Base-by-base conservation (phyloP, 1,139 yeast species). In the Saccharomycopsis crataegensis region DNA sequence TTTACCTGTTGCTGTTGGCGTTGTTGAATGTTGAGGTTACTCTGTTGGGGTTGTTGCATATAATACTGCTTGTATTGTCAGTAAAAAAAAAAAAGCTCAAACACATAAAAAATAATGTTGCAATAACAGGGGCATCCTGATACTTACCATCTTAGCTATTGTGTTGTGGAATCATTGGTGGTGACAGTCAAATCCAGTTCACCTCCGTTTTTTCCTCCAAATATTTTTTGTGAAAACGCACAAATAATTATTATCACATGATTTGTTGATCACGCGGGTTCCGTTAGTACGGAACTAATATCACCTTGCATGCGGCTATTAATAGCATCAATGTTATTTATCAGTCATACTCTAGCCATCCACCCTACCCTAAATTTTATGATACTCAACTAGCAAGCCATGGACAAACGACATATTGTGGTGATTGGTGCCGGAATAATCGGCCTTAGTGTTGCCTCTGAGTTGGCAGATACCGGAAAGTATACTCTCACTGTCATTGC, bases 361-460 rank as follows among this genome's bases (percentile, higher is more conserved):
- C 28, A 22, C 4, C 28, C 28, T 3, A 22, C 28, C 28, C 28
- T 22, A 22, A 22, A 22, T 2, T 22, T 22, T 22, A 22, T 4
- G 2, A 22, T 22, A 22, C 4, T 22, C 28, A 5, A 36, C 3
- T 36, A n/a, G 4, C 2, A 40, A n/a, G 17, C 2, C 3, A 40
- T 40, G 43, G 43, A 17, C 9, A 40, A 40, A 11, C n/a, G 5
- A 40, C n/a, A 14, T n/a, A 22, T 47, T 36, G 57, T 50, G 3
- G 37, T 55, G 12, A 41, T 55, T 12, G 58, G 73, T 41, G 85
- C 86, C 0, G 94, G 93, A 3, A 82, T 85, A 4, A 74, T 83
- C 48, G 93, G 93, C 0, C 73, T 85, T 16, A 69, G 87, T 0
- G 65, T 76, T 4, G 89, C 88, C 0, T 68, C 72, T 45, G 73